Evolutionary conservation across 345 rosid genomes (phyloP).

Genomic region (Hibiscus trionum): DNA sequence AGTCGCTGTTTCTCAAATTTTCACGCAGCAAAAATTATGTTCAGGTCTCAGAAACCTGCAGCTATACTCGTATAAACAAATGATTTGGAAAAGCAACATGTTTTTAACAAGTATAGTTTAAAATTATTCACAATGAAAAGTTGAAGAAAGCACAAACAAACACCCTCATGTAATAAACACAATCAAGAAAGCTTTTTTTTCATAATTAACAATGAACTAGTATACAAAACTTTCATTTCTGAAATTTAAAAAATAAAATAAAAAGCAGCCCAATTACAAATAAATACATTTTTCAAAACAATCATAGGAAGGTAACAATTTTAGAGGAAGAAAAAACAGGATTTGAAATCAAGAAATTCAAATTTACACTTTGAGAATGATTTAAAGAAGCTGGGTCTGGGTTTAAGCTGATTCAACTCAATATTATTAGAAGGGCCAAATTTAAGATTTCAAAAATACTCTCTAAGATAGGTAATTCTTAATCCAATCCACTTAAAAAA

Average conservation of each 20-base stretch:
- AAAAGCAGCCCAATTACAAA: not conserved
- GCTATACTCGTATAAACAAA: not conserved
- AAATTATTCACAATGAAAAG: not conserved
- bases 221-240: not conserved
- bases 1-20: conserved; percentile 1
- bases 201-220: not conserved
- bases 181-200: not conserved
- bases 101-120: not conserved
- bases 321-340: not conserved
- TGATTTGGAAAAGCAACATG: not conserved
- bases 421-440: not conserved
- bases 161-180: not conserved
- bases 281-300: not conserved
- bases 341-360: not conserved
- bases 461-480: not conserved
- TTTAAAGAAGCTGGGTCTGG: not conserved
- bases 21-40: not conserved
- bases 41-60: not conserved
- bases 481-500: not conserved
- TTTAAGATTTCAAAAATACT: not conserved
- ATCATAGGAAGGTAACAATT: not conserved
- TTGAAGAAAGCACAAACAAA: not conserved
- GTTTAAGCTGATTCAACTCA: not conserved
- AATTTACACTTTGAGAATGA: not conserved
- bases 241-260: not conserved